Evolutionary conservation across 345 rosid genomes (phyloP).

Genomic region (Ceriops tagal): DNA sequence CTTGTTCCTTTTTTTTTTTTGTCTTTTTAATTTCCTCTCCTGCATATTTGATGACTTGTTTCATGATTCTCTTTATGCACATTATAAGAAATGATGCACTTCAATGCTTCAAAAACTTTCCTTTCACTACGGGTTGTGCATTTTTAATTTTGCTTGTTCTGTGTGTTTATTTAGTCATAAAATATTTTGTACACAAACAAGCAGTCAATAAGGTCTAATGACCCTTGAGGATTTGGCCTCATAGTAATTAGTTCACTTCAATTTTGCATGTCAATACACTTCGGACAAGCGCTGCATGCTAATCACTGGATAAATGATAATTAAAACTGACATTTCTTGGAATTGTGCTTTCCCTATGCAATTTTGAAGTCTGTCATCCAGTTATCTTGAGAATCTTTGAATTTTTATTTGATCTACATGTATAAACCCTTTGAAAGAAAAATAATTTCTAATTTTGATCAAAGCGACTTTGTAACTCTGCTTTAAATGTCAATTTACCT

Average conservation of each 20-base stretch:
- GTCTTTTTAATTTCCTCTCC: background rate
- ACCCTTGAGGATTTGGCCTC: background rate
- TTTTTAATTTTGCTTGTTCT: background rate
- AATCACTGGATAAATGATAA: too few species aligned
- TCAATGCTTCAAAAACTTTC: background rate
- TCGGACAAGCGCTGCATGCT: too few species aligned
- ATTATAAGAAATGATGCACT: background rate
- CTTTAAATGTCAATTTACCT: too few species aligned
- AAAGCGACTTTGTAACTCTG: too few species aligned
- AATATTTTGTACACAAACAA: background rate
- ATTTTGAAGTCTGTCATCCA: background rate
- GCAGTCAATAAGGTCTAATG: background rate
- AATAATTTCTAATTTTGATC: too few species aligned
- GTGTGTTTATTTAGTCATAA: background rate
- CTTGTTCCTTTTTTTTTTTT: background rate
- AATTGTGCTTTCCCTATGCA: background rate
- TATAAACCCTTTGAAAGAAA: too few species aligned
- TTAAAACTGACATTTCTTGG: background rate
- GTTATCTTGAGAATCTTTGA: background rate
- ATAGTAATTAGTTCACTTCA: background rate
- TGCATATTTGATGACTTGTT: background rate
- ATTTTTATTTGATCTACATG: background rate
- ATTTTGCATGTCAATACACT: background rate
- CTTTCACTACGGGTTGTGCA: background rate
- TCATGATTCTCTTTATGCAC: background rate